These are phyloP conservation scores for Colletotrichum sp. DNA, from an alignment of 2,329 filamentous ascomycete genomes.

Conservation along the genomic window DNA sequence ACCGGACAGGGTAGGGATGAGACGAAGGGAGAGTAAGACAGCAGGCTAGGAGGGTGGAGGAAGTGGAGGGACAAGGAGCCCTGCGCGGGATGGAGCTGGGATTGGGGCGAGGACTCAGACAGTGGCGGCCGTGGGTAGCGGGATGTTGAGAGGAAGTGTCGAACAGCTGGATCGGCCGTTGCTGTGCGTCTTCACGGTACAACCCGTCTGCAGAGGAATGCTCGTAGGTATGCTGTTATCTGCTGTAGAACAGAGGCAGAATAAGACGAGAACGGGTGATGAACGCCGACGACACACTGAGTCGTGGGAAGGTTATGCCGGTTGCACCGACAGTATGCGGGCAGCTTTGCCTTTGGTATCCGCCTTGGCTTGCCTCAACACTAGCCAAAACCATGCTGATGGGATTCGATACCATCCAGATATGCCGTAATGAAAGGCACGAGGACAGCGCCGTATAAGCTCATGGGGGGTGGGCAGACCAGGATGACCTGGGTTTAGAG, in stretches of 20 bases:
- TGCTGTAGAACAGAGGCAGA: not conserved
- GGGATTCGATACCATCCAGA: not conserved
- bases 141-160: not conserved
- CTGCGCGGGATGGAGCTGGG: conserved; percentile 11
- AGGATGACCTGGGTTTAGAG: not conserved
- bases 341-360: conserved; percentile 3
- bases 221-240: not conserved
- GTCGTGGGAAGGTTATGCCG: not conserved
- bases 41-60: not conserved
- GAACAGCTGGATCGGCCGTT: not conserved
- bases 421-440: conserved; percentile 11
- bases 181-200: not conserved
- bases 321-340: conserved; percentile 15
- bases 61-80: conserved; percentile 1
- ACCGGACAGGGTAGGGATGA: not conserved
- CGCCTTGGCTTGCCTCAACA: conserved; percentile 11
- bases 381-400: conserved; percentile 13
- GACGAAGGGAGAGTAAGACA: conserved; percentile 19
- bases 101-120: not conserved
- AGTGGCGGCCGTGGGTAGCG: not conserved
- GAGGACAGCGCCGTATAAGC: conserved; percentile 1
- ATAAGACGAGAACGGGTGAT: not conserved
- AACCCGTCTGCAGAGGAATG: not conserved
- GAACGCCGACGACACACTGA: not conserved
- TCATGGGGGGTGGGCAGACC: not conserved